Evolutionary conservation across 1,284 basidiomycete species (phyloP), one percentile per base, ranked within the genome.

Genomic region (Naganishia albida): DNA sequence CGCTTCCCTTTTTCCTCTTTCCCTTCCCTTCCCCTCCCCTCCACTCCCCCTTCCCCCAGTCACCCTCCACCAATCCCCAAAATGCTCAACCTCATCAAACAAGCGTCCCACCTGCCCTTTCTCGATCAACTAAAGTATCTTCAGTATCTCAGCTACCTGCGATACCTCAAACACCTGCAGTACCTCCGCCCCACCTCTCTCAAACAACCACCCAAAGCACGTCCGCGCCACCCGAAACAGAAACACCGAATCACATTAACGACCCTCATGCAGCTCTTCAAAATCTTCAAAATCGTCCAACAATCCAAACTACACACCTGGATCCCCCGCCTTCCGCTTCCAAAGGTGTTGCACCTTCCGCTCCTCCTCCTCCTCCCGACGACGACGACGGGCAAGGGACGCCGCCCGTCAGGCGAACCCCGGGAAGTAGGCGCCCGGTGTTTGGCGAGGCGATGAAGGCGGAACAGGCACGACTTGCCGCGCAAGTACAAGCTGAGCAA

Each of bases 321-420:
- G 34, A 16, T 56, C 16, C 23, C 43, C 54, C n/a, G n/a, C n/a
- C 18, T 13, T 25, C 43, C n/a, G 6, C 16, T 20, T 15, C 39
- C 13, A 0, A 26, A 7, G 34, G 23, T 23, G 46, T 4, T 7
- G 23, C 13, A 13, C 18, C n/a, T 48, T 4, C 46, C 20, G 10
- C 46, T 23, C n/a, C 13, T 23, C 7, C 42, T 43, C 13, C n/a
- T 15, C 23, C n/a, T n/a, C n/a, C n/a, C n/a, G n/a, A n/a, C n/a
- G n/a, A n/a, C n/a, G n/a, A n/a, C n/a, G n/a, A 18, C 13, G 46
- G 18, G 23, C 7, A 23, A 26, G 43, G 23, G 16, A 20, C 54
- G 25, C 43, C 42, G n/a, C 26, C n/a, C n/a, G n/a, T n/a, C n/a
- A n/a, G 26, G 30, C 39, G 54, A 1, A 56, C 81, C 16, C 40